Base-by-base conservation (phyloP, 1,284 basidiomycete species). In the Fomitopsis palustris region DNA sequence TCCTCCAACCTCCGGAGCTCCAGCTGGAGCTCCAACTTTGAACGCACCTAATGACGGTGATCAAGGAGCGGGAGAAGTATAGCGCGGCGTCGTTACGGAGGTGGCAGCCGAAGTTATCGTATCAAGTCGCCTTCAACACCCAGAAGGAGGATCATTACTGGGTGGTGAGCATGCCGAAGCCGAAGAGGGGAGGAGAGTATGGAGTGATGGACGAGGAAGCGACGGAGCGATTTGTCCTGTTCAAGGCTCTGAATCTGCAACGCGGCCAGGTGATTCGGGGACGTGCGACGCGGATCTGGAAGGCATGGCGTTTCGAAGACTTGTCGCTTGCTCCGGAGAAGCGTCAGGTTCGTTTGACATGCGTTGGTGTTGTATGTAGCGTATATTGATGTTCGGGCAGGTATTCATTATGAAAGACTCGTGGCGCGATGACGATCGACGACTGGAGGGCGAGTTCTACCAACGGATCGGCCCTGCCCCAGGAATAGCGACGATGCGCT, bases 381-480 rank as follows among this genome's bases (percentile, higher is more conserved):
- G 4, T 37, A 14, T 43, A 25, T 25, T 56, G 37, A 52, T 19
- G 10, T 19, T 31, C 33, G 9, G 3, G 5, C 35, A 62, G 61
- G 38, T 53, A 3, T 62, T 51, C 51, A 41, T 62, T 16, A 17
- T 56, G 29, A 62, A 60, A 43, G 61, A 62, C 27, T 41, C 53
- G 1, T 62, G 61, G 61, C 19, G 58, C 47, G 61, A 62, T 41
- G 58, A 62, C 31, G 39, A 57, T 4, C 58, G 61, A 12, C 37
- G 33, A 4, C 19, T 54, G 23, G 61, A 62, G 21, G 61, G 61
- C 16, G 61, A 59, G 23, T 29, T 59, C n/a, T 62, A 59, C 29
- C 2, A 38, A 25, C 6, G 41, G 21, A 55, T 58, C n/a, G 57
- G 57, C 4, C 25, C 2, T 8, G 21, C 16, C 8, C 16, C 39